Base-by-base conservation (phyloP, 257 asterid genomes). In the Jasminum sambac region DNA sequence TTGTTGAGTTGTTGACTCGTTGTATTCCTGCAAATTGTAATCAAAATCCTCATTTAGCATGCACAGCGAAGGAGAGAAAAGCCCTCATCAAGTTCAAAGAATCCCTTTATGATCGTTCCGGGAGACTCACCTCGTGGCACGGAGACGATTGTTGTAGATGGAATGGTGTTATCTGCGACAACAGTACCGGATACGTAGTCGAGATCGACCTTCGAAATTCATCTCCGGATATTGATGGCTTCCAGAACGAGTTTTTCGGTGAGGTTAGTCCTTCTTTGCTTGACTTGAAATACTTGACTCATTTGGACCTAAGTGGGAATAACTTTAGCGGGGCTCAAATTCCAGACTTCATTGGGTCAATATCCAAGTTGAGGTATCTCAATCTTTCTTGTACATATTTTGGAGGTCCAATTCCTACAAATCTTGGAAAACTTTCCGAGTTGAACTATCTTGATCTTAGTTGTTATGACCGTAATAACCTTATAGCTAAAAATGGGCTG, bases 231-330 rank as follows among this genome's bases (percentile, higher is more conserved):
- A 14, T 50, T 11, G 5, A 61, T 39, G 16, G 30, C 36, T 42
- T 23, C 3, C 11, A 7, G 13, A 5, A 34, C 5, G 43, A 7
- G 37, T 69, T 76, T 8, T 30, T 78, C 2, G 84, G 82, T 55
- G 75, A 73, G 71, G 66, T 79, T 5, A 72, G 25, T 72, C 72
- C 86, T 37, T 67, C 86, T 37, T 67, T 82, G 16, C 52, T 73
- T 58, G 55, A 78, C 43, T 67, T 82, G 36, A 42, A 76, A 44
- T 26, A 72, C 26, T 60, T 82, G 79, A 76, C 26, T 16, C 71
- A 78, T 67, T 57, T 82, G 34, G 86, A 82, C 75, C 68, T 82
- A 19, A 82, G 81, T 60, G 69, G 24, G 81, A 82, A 78, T 71
- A 69, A 57, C 70, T 82, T 82, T 70, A 66, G 16, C 43, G 86